These are phyloP conservation scores for Camelina sativa DNA, from an alignment of 345 rosid species.

Conservation along the genomic window DNA sequence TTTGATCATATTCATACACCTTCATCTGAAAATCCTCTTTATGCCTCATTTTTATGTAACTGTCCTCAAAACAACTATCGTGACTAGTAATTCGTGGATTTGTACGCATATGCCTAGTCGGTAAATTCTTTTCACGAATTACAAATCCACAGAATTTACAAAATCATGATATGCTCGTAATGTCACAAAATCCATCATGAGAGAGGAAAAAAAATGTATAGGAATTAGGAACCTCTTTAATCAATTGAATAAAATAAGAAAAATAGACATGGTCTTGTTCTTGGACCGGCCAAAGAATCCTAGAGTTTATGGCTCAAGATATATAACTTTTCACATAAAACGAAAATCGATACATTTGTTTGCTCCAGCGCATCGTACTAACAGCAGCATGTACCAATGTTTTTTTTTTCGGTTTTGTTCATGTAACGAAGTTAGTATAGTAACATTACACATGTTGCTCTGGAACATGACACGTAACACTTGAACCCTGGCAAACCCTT, in stretches of 20 bases:
- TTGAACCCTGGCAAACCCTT: constrained; percentile 13
- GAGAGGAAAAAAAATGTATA: background rate
- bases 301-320: constrained; percentile 38
- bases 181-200: constrained; percentile 24
- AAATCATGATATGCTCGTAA: constrained; percentile 1
- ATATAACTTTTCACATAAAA: constrained; percentile 26
- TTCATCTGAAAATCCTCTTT: background rate
- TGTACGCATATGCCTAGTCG: too few relatives aligned
- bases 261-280: constrained; percentile 24
- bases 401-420: background rate
- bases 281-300: constrained; percentile 34
- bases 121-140: background rate
- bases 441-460: constrained; percentile 29
- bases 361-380: constrained; percentile 27
- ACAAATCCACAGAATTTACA: background rate
- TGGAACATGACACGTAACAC: constrained; percentile 20
- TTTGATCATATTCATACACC: background rate
- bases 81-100: too few relatives aligned
- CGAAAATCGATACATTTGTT: constrained; percentile 34
- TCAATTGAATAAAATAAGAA: constrained; percentile 9
- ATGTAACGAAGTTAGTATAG: constrained; percentile 3
- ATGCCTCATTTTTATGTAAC: background rate
- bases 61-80: background rate
- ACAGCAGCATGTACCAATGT: background rate
- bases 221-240: background rate